Evolutionary conservation across 192 early-diverging fungal species (phyloP), one percentile per base, ranked within the genome.

Genomic region (Linderina pennispora): DNA sequence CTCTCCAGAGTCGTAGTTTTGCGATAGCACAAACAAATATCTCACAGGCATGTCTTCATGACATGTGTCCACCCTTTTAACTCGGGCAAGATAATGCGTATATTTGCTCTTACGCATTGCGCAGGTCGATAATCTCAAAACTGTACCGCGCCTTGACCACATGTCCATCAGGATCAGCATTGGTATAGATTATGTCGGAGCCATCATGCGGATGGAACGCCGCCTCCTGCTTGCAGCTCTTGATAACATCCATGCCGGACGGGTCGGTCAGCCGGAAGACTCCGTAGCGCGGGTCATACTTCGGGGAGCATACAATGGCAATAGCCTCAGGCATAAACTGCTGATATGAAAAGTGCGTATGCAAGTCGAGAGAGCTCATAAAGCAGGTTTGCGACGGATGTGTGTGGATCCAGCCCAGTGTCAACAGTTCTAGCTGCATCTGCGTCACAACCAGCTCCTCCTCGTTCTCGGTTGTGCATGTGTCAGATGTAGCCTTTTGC

Each of bases 381-480:
- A 94, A 94, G 54, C 92, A 93, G 5, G 92, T 82, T 65, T 94
- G 92, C n/a, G 88, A 83, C 16, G 92, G 92, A 63, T 93, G 90
- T 3, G 89, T 92, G 69, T 91, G 89, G 37, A 91, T 89, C 92
- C 92, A 94, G 18, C 92, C 92, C 26, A 93, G 57, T 7, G 89
- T 87, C 36, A 94, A 62, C 33, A 94, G 50, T 9, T 93, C 82
- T 19, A 81, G 53, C 21, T 79, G 62, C 43, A 82, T 82, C 50
- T 87, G 85, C 51, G 78, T 83, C 31, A 82, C 82, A 68, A 91
- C 83, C 18, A 93, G 39, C 31, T 90, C 89, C 56, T 89, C 86
- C 62, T 94, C 92, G 32, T 89, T 80, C 35, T 79, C 82, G 0
- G 86, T 89, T 3, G 80, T 81, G 33, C 87, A 91, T 1, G 88